phyloP scores from a whole-genome alignment of 768 basidiomycete genomes.

The Pulveroboletus frians region DNA sequence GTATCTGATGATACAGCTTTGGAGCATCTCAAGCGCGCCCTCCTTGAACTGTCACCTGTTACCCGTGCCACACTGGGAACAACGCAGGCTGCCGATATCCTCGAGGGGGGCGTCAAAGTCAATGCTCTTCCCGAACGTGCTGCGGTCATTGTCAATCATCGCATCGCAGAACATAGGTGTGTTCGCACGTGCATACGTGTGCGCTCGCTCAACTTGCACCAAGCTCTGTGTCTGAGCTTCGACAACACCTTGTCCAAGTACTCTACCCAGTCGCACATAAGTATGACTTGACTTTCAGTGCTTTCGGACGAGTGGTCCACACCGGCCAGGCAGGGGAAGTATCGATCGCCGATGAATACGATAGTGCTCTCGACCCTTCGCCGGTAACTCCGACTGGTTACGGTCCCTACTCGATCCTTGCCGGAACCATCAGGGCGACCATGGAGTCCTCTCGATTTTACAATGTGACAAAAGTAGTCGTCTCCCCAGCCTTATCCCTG shows the following conservation, averaged over 20 bases:
- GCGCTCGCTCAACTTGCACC: background rate
- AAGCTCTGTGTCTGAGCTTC: conserved; percentile 17
- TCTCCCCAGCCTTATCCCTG: conserved; percentile 10
- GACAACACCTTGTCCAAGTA: conserved; percentile 22
- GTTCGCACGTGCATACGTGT: background rate
- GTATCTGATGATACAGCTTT: background rate
- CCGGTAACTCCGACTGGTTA: conserved; percentile 43
- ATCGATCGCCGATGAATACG: conserved; percentile 44
- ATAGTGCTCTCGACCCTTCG: conserved; percentile 55
- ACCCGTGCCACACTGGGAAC: background rate
- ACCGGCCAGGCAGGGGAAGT: conserved; percentile 41
- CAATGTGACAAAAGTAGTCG: conserved; percentile 11
- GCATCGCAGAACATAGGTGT: conserved; percentile 59
- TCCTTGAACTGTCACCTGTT: background rate
- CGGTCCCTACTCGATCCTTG: conserved; percentile 18
- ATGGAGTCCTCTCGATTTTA: conserved; percentile 19
- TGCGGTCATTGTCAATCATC: conserved; percentile 53
- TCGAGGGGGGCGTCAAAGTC: background rate
- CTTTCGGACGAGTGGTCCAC: conserved; percentile 46
- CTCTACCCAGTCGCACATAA: conserved; percentile 39
- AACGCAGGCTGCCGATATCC: background rate
- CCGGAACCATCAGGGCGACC: conserved; percentile 31
- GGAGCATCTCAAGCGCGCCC: background rate
- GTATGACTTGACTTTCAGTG: conserved; percentile 53
- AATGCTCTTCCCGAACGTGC: background rate